Percentiles rank a stretch among this genome's conserved stretches.
Evolutionary conservation across 148 eudicot species (phyloP).

Genomic region (Vaccinium darrowii): DNA sequence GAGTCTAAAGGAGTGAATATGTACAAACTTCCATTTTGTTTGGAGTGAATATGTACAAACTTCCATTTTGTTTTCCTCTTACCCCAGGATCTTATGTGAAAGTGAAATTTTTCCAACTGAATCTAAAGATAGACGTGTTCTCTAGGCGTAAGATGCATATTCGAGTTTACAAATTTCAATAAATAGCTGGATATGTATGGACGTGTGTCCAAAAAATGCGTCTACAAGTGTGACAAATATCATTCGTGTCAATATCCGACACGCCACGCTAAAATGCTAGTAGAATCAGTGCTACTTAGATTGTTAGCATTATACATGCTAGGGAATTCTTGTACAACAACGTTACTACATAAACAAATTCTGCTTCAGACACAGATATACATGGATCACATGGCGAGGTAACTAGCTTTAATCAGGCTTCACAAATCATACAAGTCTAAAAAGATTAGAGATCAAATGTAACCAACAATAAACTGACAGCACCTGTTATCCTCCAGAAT

Average conservation of each 20-base stretch:
- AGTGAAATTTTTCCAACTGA: too few relatives aligned
- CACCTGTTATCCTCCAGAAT: background rate
- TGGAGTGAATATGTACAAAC: background rate
- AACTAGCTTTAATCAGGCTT: background rate
- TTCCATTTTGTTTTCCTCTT: background rate
- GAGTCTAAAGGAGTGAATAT: too few relatives aligned
- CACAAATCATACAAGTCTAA: background rate
- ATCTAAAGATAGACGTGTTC: background rate
- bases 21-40: background rate
- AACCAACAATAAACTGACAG: background rate
- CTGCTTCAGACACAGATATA: background rate
- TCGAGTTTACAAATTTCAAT: background rate
- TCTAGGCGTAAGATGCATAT: background rate
- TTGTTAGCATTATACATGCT: background rate
- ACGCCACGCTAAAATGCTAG: background rate
- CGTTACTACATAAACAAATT: background rate
- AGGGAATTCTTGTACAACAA: background rate
- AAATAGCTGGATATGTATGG: background rate
- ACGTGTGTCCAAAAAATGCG: background rate
- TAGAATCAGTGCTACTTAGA: background rate
- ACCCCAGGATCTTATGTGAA: background rate
- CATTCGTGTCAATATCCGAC: background rate
- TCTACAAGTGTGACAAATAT: background rate
- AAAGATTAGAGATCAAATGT: background rate
- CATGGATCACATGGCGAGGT: background rate